Conservation (phyloP, 345 rosid genomes). For the Lagerstroemia speciosa region DNA sequence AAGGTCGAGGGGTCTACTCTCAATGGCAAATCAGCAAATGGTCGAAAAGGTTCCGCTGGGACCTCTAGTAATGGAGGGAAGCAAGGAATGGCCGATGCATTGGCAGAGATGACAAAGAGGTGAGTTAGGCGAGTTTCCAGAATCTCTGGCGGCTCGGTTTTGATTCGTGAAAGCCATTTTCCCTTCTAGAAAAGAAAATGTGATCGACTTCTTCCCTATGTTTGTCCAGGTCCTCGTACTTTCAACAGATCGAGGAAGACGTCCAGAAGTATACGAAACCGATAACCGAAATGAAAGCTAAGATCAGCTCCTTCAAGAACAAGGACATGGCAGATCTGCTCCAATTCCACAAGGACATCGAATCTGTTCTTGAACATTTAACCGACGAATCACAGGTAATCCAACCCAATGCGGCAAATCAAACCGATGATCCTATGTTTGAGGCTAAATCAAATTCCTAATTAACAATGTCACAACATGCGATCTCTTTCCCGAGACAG, state of each 20-base stretch:
- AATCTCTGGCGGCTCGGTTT: constrained; percentile 9
- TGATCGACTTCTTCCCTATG: neutral
- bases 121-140: no score
- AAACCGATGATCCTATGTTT: neutral
- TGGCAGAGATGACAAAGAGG: constrained; percentile 87
- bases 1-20: constrained; percentile 63
- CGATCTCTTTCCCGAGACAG: constrained; percentile 20
- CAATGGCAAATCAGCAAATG: constrained; percentile 23
- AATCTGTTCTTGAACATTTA: constrained; percentile 70
- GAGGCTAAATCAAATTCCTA: neutral
- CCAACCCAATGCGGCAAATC: neutral
- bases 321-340: constrained; percentile 72
- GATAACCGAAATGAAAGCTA: constrained; percentile 42
- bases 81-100: constrained; percentile 98
- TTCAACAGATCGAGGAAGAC: constrained; percentile 82
- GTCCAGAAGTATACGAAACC: constrained; percentile 47
- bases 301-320: constrained; percentile 51
- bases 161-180: neutral
- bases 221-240: constrained; percentile 70
- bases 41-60: constrained; percentile 25
- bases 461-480: neutral
- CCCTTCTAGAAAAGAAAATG: neutral
- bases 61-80: constrained; percentile 39
- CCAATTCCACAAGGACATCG: constrained; percentile 62
- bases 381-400: constrained; percentile 91